phyloP scores from a whole-genome alignment of 371 early-diverging fungal species.

The Paraphysoderma sedebokerense region DNA sequence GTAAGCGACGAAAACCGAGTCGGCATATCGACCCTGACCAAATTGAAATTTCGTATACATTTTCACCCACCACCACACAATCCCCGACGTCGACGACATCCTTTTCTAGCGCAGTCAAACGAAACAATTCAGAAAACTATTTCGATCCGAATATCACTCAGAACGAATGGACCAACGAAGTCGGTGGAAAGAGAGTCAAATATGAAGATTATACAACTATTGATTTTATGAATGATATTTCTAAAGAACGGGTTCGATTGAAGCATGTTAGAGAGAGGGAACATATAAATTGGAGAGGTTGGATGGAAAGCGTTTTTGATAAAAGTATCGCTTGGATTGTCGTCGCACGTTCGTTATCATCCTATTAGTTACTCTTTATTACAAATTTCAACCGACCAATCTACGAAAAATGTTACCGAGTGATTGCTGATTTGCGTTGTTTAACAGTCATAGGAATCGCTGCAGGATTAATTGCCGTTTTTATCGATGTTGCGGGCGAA shows the following conservation, averaged over 20 bases:
- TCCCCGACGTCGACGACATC: too few species aligned
- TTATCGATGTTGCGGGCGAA: conserved; percentile 59
- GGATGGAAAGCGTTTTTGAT: conserved; percentile 42
- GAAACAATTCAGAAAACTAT: too few species aligned
- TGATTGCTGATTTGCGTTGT: neutral
- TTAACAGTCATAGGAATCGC: conserved; percentile 33
- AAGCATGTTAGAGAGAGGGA: conserved; percentile 38
- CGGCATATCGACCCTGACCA: too few species aligned
- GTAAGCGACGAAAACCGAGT: too few species aligned
- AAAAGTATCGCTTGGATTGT: conserved; percentile 76
- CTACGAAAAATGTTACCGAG: neutral
- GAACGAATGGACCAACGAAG: neutral
- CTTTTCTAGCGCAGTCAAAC: too few species aligned
- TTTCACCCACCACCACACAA: too few species aligned
- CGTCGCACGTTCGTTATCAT: conserved; percentile 13
- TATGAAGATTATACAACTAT: conserved; percentile 32
- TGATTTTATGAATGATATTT: conserved; percentile 86
- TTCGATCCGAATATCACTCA: too few species aligned
- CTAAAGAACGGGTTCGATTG: conserved; percentile 68
- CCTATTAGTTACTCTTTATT: neutral
- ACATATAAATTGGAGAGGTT: too few species aligned
- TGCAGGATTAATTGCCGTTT: conserved; percentile 61
- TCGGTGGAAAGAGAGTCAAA: conserved; percentile 6
- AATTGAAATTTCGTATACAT: too few species aligned
- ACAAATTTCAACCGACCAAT: neutral